Conservation (phyloP, 1,139 yeast species). For the Geotrichum macrosporum region DNA sequence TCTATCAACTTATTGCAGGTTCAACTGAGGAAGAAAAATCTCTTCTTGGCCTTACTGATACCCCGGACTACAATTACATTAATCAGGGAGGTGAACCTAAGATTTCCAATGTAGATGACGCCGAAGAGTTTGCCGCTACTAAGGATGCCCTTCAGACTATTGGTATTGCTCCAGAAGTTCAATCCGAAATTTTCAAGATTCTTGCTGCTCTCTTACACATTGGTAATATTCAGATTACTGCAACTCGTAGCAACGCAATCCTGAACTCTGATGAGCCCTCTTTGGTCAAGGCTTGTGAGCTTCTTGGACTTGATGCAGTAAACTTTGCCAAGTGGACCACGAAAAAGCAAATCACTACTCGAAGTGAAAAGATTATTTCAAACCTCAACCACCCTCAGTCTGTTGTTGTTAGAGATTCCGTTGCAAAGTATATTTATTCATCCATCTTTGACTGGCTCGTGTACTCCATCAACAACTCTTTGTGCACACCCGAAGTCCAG, state of each 20-base stretch:
- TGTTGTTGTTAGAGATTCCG: slow-evolving; percentile 88
- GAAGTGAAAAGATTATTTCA: slow-evolving; percentile 86
- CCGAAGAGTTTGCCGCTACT: slow-evolving; percentile 68
- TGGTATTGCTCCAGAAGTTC: slow-evolving; percentile 61
- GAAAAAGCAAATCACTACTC: slow-evolving; percentile 88
- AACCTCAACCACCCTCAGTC: slow-evolving; percentile 84
- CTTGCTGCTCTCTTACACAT: slow-evolving; percentile 88
- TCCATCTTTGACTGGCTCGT: slow-evolving; percentile 96
- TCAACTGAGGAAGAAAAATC: slow-evolving; percentile 56
- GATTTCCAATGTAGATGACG: slow-evolving; percentile 82
- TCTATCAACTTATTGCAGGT: slow-evolving; percentile 86
- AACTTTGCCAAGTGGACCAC: slow-evolving; percentile 86
- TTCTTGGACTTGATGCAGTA: slow-evolving; percentile 73
- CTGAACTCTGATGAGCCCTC: slow-evolving; percentile 83
- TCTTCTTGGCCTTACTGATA: slow-evolving; percentile 51
- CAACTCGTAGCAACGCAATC: slow-evolving; percentile 80
- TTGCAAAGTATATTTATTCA: slow-evolving; percentile 88
- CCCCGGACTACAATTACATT: slow-evolving; percentile 72
- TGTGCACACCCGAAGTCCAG: slow-evolving; percentile 63
- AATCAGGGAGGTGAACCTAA: slow-evolving; percentile 82
- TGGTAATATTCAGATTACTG: slow-evolving; percentile 87
- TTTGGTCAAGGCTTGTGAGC: slow-evolving; percentile 74
- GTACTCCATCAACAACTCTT: slow-evolving; percentile 69
- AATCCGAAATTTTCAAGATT: slow-evolving; percentile 65
- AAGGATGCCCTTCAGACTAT: slow-evolving; percentile 71